Evolutionary conservation across 2,329 filamentous ascomycete species (phyloP), one percentile per base, ranked within the genome.

Genomic region (Penicillium sumatraense): DNA sequence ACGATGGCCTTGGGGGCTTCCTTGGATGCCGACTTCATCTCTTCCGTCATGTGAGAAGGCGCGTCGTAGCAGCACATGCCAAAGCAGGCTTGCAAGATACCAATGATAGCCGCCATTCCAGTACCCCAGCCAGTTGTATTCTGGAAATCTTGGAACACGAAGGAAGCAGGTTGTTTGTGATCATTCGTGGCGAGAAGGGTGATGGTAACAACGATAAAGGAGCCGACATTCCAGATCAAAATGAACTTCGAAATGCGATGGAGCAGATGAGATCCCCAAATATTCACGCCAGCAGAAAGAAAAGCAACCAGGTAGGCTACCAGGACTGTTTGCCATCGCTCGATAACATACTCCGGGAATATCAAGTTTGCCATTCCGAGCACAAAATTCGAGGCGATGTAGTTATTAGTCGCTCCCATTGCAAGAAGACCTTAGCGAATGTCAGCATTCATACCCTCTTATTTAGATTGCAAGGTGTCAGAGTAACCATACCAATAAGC

Each of bases 301-400:
- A 77, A 56, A 1, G 79, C 78, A 31, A 84, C 73, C 8, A 76
- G 65, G 55, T 83, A 85, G 3, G 82, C 76, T 0, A 84, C 72
- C 2, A 85, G 71, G 0, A 83, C 81, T 0, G 79, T 81, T 56
- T 85, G 82, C 82, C 83, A 85, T 31, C 82, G 74, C 59, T 83
- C 70, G 51, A 85, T 84, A 1, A 68, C 75, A 57, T 80, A 85
- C 9, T 69, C 68, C 0, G 79, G 79, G 53, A 81, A 77, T 48
- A 80, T 79, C 6, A 85, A 71, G 35, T 83, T 82, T 9, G 80
- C 80, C 60, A 80, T 77, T 4, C 82, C 83, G 1, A 85, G 77
- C 27, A 84, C 71, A 66, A 85, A 85, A 54, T 84, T 84, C 14
- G 81, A 79, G 1, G 73, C 75, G 51, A 85, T 79, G 53, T 79